phyloP scores from a whole-genome alignment of 495 filamentous ascomycete species.

The Cercophora newfieldiana region DNA sequence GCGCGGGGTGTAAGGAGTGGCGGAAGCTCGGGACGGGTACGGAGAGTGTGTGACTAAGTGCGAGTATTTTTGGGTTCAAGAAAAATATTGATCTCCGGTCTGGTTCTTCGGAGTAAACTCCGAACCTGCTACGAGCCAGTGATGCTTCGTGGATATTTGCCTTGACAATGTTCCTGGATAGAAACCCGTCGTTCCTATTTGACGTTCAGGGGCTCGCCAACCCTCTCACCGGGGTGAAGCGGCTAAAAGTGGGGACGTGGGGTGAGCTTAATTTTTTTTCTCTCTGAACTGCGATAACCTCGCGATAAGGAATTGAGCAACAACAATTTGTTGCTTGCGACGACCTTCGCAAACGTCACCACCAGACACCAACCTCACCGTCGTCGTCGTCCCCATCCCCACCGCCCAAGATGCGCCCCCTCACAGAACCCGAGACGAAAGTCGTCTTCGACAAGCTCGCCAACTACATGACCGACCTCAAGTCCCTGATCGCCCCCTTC shows the following conservation, averaged over 20 bases:
- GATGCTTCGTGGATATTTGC: not conserved
- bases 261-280: slow-evolving; percentile 23
- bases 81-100: no score
- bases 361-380: not conserved
- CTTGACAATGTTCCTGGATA: not conserved
- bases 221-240: slow-evolving; percentile 18
- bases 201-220: not conserved
- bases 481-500: slow-evolving; percentile 73
- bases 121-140: not conserved
- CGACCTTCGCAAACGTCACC: not conserved
- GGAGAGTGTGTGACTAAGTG: no score
- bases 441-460: slow-evolving; percentile 70
- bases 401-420: slow-evolving; percentile 69
- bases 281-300: slow-evolving; percentile 5
- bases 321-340: slow-evolving; percentile 1
- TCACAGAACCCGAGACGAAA: slow-evolving; percentile 71
- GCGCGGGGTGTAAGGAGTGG: no score
- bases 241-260: slow-evolving; percentile 31
- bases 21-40: not conserved
- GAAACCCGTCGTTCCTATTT: not conserved
- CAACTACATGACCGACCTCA: slow-evolving; percentile 53
- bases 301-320: slow-evolving; percentile 22
- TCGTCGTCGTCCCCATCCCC: not conserved
- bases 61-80: no score
- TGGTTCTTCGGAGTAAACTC: no score